Evolutionary conservation across 805 yeast genomes (phyloP).

Genomic region (Hyphopichia homilentoma): DNA sequence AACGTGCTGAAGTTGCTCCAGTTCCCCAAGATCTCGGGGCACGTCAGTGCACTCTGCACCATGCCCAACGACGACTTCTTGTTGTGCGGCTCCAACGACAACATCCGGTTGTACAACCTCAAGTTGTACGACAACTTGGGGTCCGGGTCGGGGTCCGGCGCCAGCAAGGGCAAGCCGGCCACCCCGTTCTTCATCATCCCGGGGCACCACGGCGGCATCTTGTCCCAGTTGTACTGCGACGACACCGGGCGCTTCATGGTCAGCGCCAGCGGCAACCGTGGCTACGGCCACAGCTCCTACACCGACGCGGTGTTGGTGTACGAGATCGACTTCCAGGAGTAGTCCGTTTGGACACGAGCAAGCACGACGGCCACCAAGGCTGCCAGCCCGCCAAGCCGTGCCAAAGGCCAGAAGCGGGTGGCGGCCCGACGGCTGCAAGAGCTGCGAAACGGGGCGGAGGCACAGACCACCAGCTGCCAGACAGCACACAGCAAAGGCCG

Average conservation of each 20-base stretch:
- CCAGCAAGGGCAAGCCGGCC: constrained; percentile 34
- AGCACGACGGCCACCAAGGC: too few species aligned
- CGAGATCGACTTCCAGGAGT: constrained; percentile 55
- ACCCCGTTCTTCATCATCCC: constrained; percentile 89
- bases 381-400: too few species aligned
- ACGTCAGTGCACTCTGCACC: constrained; percentile 75
- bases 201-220: constrained; percentile 92
- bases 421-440: too few species aligned
- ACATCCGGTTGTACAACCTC: constrained; percentile 81
- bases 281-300: constrained; percentile 80
- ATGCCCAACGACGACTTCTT: constrained; percentile 79
- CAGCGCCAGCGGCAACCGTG: constrained; percentile 90
- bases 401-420: too few species aligned
- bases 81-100: constrained; percentile 87
- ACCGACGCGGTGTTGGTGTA: constrained; percentile 81
- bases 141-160: constrained; percentile 12
- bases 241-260: constrained; percentile 85
- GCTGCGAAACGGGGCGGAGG: too few species aligned
- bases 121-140: constrained; percentile 32
- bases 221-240: constrained; percentile 76
- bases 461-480: background rate
- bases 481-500: too few species aligned
- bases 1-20: constrained; percentile 56
- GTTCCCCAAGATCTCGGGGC: constrained; percentile 87
- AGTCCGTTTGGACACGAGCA: too few species aligned